Conservation (phyloP, 257 asterid species). For the Euphrasia confusa region DNA sequence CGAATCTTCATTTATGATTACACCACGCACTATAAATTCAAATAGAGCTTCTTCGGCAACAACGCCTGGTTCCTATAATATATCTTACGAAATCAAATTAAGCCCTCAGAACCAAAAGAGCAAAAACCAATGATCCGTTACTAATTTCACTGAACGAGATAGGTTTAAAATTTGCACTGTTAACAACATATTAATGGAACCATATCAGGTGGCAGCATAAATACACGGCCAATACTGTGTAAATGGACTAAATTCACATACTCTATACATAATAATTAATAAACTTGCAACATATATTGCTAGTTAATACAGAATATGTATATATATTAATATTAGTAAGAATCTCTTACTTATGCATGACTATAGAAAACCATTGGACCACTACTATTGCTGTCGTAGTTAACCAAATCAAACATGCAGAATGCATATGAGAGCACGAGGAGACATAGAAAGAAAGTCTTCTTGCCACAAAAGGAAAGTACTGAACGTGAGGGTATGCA, state of each 20-base stretch:
- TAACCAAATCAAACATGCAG: constrained; percentile 13
- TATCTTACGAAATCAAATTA: constrained; percentile 16
- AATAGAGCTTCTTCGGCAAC: constrained; percentile 11
- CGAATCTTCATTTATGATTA: constrained; percentile 4
- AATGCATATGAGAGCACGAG: constrained; percentile 1
- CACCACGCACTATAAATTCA: neutral
- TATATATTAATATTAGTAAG: neutral
- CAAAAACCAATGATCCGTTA: constrained; percentile 1
- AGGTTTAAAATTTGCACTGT: constrained; percentile 1
- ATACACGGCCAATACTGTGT: neutral
- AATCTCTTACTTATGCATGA: constrained; percentile 9
- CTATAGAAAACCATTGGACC: constrained; percentile 7
- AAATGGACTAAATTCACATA: neutral
- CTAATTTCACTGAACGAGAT: constrained; percentile 2
- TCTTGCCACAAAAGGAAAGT: neutral
- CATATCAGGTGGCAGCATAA: neutral
- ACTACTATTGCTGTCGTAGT: neutral
- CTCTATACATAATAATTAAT: constrained; percentile 1
- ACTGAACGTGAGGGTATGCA: neutral
- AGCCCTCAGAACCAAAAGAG: neutral
- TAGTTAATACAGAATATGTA: constrained; percentile 4
- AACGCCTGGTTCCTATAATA: neutral
- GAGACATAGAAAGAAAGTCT: neutral
- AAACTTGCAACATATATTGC: neutral
- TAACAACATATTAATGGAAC: constrained; percentile 2